Base-by-base conservation (phyloP, 2,329 filamentous ascomycete species). In the Lecanicillium sp. region DNA sequence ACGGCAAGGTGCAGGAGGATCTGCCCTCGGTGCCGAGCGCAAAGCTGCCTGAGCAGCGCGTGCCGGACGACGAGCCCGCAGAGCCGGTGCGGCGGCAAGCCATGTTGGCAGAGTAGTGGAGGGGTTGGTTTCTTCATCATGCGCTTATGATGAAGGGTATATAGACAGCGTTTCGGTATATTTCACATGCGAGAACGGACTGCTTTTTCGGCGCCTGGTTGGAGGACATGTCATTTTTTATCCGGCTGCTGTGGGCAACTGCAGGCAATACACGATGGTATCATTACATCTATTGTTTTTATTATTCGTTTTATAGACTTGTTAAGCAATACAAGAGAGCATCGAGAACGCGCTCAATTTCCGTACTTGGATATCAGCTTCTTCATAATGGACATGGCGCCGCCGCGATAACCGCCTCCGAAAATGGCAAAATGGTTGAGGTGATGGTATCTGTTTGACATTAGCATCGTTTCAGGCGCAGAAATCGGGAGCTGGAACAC, bases 341-440 rank as follows among this genome's bases (percentile, higher is more conserved):
- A 10, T 23, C 8, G n/a, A n/a, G n/a, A n/a, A n/a, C n/a, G n/a
- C 3, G 5, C 2, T 40, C n/a, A 40, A 8, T 12, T 32, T 27
- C 35, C 81, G 65, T 95, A 95, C 60, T 89, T 94, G 35, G 69
- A 69, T 23, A 87, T 68, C 56, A 96, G 69, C 54, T 70, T 78
- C 62, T 75, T 79, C 86, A 95, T 93, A 47, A 94, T 93, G 4
- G 76, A 75, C 65, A 91, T 76, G 23, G 90, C 89, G 4, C 88
- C 84, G 33, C 75, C 74, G 32, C 80, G 79, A 62, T 96, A 96
- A 0, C 84, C 78, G 1, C 84, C 84, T 0, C 89, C 89, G 63
- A 95, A 96, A 39, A 95, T 74, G 2, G 86, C 83, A 70, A 83
- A 84, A 57, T 96, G 91, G 54, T 96, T 96, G 20, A 96, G 68